These are phyloP conservation scores for Sclerotinia trifoliorum DNA, from an alignment of 2,329 filamentous ascomycete genomes.

Conservation along the genomic window DNA sequence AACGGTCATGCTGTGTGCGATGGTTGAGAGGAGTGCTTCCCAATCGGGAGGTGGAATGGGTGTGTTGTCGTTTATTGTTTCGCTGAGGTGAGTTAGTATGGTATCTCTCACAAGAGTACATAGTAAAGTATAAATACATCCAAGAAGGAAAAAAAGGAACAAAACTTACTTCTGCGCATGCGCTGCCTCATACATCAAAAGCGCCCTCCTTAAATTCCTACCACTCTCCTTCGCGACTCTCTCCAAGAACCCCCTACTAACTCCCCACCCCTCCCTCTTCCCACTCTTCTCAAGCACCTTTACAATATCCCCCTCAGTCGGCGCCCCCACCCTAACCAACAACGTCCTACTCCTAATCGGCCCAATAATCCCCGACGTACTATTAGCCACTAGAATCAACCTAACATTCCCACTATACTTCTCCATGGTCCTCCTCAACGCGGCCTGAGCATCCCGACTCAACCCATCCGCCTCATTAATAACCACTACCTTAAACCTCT, in stretches of 20 bases:
- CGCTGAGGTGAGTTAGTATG: conserved; percentile 52
- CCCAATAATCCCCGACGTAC: conserved; percentile 98
- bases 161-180: conserved; percentile 86
- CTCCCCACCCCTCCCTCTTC: conserved; percentile 81
- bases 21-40: conserved; percentile 85
- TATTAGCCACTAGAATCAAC: conserved; percentile 89
- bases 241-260: conserved; percentile 71
- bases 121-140: not conserved
- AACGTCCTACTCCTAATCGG: conserved; percentile 91
- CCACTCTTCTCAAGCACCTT: conserved; percentile 67
- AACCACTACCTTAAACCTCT: conserved; percentile 96
- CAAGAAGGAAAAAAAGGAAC: conserved; percentile 5
- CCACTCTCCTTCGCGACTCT: conserved; percentile 89
- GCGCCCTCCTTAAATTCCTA: conserved; percentile 81
- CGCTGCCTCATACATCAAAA: conserved; percentile 96
- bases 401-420: conserved; percentile 96
- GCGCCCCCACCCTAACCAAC: conserved; percentile 87
- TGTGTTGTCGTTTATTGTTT: conserved; percentile 84
- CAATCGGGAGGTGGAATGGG: conserved; percentile 93
- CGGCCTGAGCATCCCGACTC: conserved; percentile 91
- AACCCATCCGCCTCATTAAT: conserved; percentile 98
- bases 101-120: not conserved
- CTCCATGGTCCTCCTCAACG: conserved; percentile 94
- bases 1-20: conserved; percentile 89
- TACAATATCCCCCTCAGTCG: conserved; percentile 81